phyloP scores from a whole-genome alignment of 179 eudicot species.

The Gypsophila paniculata region DNA sequence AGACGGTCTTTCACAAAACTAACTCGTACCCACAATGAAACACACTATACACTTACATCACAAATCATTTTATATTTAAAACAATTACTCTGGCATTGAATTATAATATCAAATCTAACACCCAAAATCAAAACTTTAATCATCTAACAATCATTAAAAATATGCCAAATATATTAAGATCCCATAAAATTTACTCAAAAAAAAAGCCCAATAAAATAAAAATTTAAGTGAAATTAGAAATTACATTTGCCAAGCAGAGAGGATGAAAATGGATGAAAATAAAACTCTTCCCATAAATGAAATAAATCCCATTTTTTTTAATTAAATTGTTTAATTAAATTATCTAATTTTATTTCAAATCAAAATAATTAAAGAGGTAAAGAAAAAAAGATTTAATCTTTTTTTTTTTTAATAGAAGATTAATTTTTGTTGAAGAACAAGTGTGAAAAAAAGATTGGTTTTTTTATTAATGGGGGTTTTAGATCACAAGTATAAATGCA shows the following conservation, averaged over 20 bases:
- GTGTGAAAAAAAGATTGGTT: conserved; percentile 5
- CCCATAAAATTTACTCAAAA: not conserved
- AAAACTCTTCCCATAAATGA: conserved; percentile 65
- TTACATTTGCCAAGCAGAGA: conserved; percentile 73
- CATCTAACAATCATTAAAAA: not conserved
- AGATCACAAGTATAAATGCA: not conserved
- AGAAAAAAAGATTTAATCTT: conserved; percentile 15
- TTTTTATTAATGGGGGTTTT: not conserved
- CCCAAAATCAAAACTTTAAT: not conserved
- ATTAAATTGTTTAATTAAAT: not conserved
- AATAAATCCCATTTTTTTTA: conserved; percentile 50
- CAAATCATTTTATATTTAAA: not conserved
- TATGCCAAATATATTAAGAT: not conserved
- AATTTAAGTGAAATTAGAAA: conserved; percentile 1
- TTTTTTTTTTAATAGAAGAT: not conserved
- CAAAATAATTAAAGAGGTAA: not conserved
- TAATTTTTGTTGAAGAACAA: not conserved
- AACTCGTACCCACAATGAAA: not conserved
- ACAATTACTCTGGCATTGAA: not conserved
- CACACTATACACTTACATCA: conserved; percentile 6
- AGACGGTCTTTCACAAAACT: not conserved
- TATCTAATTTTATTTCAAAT: no score
- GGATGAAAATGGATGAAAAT: conserved; percentile 71
- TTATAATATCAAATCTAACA: not conserved
- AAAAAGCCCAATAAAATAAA: not conserved